phyloP scores from a whole-genome alignment of 2,329 filamentous ascomycete species.

The Beauveria sp. region DNA sequence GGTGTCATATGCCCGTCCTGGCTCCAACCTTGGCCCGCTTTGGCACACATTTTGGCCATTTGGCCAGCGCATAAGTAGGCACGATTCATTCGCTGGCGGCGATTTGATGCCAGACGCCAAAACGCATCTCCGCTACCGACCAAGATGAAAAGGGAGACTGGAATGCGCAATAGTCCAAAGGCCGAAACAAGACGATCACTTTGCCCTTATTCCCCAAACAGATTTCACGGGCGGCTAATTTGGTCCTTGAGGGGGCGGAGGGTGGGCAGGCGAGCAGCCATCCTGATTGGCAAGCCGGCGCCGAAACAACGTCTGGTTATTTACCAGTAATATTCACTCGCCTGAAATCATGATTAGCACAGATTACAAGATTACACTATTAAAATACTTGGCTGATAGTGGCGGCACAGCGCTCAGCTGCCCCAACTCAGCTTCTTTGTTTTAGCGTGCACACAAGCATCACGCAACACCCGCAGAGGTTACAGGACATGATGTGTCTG shows the following conservation, averaged over 20 bases:
- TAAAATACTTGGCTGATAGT: no score
- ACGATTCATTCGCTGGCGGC: slow-evolving; percentile 8
- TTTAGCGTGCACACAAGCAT: not conserved
- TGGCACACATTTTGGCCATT: slow-evolving; percentile 1
- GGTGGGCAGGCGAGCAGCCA: not conserved
- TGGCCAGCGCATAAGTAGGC: slow-evolving; percentile 4
- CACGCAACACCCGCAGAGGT: not conserved
- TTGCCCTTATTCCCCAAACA: not conserved
- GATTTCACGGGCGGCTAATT: not conserved
- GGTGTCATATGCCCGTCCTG: slow-evolving; percentile 1
- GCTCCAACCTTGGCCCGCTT: slow-evolving; percentile 10
- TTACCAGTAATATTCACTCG: no score
- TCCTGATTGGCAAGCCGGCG: not conserved
- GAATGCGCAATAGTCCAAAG: not conserved
- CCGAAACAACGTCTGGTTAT: not conserved
- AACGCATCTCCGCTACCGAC: not conserved
- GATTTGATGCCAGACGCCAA: not conserved
- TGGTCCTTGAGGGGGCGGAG: not conserved
- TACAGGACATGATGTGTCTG: not conserved
- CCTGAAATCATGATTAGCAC: no score
- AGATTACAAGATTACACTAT: no score
- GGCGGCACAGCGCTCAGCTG: no score
- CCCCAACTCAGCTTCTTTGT: no score
- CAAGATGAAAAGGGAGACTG: not conserved
- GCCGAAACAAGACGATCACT: not conserved